A percentile compares a stretch with the other conserved stretches of the same genome.
Conservation (phyloP, 176 grass and related monocot species). For the Juncus inflexus region DNA sequence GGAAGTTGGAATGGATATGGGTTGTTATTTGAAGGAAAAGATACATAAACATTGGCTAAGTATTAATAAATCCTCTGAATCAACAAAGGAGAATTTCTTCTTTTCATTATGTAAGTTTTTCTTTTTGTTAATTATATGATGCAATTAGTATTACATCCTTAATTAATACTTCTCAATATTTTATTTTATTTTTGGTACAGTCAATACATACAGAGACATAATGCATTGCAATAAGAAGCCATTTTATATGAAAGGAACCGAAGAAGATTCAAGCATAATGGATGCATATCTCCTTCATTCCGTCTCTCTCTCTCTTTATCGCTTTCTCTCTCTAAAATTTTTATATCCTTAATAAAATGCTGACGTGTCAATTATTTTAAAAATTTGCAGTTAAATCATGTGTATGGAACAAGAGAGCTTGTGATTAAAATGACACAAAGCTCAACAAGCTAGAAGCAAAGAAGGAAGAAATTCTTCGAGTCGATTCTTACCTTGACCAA, state of each 20-base stretch:
- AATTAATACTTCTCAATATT: neutral
- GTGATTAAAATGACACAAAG: constrained; percentile 81
- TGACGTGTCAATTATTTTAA: constrained; percentile 27
- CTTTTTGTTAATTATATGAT: constrained; percentile 6
- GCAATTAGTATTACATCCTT: neutral
- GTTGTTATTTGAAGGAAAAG: constrained; percentile 36
- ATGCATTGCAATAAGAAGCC: constrained; percentile 97
- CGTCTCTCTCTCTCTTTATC: constrained; percentile 44
- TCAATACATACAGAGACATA: constrained; percentile 82
- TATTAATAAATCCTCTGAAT: constrained; percentile 33
- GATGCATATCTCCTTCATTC: constrained; percentile 92
- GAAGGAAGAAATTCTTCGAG: constrained; percentile 46
- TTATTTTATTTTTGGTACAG: constrained; percentile 38
- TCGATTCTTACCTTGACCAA: constrained; percentile 68
- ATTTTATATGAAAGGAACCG: constrained; percentile 76
- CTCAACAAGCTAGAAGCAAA: constrained; percentile 48
- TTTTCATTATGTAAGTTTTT: constrained; percentile 46
- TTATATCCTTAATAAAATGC: constrained; percentile 11
- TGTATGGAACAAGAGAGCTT: constrained; percentile 73
- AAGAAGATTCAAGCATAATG: constrained; percentile 79
- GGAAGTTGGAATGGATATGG: constrained; percentile 23
- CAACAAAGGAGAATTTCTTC: constrained; percentile 39
- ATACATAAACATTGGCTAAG: constrained; percentile 42
- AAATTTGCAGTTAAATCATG: constrained; percentile 80
- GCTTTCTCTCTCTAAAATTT: constrained; percentile 6